A percentile compares a stretch with the other conserved stretches of the same genome.
These are phyloP conservation scores for Berkeleyomyces rouxiae DNA, from an alignment of 2,329 filamentous ascomycete genomes.

Conservation along the genomic window DNA sequence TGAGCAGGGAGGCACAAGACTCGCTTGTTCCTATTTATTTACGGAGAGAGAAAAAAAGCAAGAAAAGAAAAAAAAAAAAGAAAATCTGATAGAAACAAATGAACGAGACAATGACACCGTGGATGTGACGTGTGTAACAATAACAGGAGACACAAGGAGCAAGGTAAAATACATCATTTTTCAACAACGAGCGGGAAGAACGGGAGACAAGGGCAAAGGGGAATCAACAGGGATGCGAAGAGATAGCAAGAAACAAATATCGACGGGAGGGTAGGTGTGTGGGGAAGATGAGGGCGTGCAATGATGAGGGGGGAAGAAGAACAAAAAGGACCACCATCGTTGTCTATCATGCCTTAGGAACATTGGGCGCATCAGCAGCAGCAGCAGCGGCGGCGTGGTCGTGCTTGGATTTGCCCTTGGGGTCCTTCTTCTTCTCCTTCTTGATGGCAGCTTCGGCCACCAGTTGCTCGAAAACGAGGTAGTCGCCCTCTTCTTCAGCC, in stretches of 20 bases:
- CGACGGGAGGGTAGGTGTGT: background rate
- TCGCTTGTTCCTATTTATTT: no score
- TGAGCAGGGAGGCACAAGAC: no score
- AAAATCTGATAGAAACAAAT: background rate
- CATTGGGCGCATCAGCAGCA: slow-evolving; percentile 15
- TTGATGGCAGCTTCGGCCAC: slow-evolving; percentile 93
- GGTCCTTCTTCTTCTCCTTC: slow-evolving; percentile 57
- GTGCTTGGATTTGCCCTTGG: slow-evolving; percentile 35
- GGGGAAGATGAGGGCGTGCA: background rate
- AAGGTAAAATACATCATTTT: background rate
- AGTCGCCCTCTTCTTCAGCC: slow-evolving; percentile 93
- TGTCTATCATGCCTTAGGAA: slow-evolving; percentile 16
- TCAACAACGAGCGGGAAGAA: background rate
- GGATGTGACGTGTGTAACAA: no score
- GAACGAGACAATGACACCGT: background rate
- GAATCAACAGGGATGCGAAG: background rate
- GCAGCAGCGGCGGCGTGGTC: slow-evolving; percentile 20
- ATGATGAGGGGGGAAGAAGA: background rate
- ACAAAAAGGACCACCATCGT: background rate
- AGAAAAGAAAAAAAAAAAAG: background rate
- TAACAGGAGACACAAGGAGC: no score
- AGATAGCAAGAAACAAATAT: background rate
- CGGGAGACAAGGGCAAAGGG: background rate
- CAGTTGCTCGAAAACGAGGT: slow-evolving; percentile 95
- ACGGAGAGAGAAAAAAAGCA: background rate